Base-by-base conservation (phyloP, 2,329 filamentous ascomycete species). In the Epichloe sp. region DNA sequence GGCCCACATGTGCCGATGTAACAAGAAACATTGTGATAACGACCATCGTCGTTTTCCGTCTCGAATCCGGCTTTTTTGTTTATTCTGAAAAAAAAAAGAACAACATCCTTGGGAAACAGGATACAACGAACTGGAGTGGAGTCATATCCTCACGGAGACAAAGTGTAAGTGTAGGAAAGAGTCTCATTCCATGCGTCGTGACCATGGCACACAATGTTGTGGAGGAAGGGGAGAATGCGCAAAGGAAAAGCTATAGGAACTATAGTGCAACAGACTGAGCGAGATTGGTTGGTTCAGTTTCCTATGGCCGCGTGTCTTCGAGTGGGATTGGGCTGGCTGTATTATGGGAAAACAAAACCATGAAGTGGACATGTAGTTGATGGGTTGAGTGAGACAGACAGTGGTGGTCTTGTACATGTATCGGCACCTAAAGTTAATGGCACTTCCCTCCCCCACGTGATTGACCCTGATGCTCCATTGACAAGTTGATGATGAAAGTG, bases 1-100 rank as follows among this genome's bases (percentile, higher is more conserved):
- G 65, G 67, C 51, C 8, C 26, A 31, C 8, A 67, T 68, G 65
- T 63, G 63, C 11, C 59, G 63, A 44, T 62, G 63, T 63, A 60
- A 56, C 59, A 53, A 14, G 15, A 34, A 17, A 38, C 31, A 7
- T 35, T n/a, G 6, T 26, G 17, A 8, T 11, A 2, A 11, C 26
- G 26, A 31, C 26, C 10, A 36, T 7, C 14, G 37, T 14, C 31
- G 26, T 49, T 37, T 34, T 40, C 21, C 11, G 12, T 34, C n/a
- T 35, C 36, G 34, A 7, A 40, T 7, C 19, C 19, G 12, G 10
- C 14, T 37, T 11, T 11, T 40, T 40, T 31, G 19, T 26, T 34
- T 44, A 31, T 42, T 12, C n/a, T 48, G 37, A 42, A 38, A 26
- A n/a, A 46, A 17, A 5, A 46, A 46, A n/a, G 26, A 26, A 21